Base-by-base conservation (phyloP, 1,284 basidiomycete genomes). In the Takashimella koratensis region DNA sequence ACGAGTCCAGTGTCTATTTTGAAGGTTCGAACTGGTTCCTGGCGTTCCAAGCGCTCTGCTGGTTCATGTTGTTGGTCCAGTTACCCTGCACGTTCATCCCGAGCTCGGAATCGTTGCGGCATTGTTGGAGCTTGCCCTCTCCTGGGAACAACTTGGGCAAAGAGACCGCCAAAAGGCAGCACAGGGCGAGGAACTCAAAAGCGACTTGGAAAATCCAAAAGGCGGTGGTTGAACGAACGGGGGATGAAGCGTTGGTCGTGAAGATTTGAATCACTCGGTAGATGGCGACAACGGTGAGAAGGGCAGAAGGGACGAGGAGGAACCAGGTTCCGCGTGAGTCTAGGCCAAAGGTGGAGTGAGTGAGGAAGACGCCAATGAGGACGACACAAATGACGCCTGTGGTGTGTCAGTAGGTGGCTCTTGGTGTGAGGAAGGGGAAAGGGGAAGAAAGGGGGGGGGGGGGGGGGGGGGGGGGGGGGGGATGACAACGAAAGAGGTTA, bases 391-490 rank as follows among this genome's bases (percentile, higher is more conserved):
- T 16, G 16, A 36, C 30, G 30, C 30, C 30, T 8, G 16, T 8
- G 8, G 30, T 8, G 30, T 8, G 30, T 8, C 8, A 8, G 30
- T 36, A 36, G 16, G 30, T 8, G 30, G 30, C 30, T 36, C 16
- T 36, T 3, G 62, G 66, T 60, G 43, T 66, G 66, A 19, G 56
- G 20, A 19, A 67, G 47, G 19, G 62, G 20, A 52, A 71, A 71
- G 50, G 69, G 41, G 46, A 69, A 66, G 24, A 59, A 62, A 3
- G 69, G 69, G 4, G 66, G 67, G 1, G 69, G 56, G 54, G 69
- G 67, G 2, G 21, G 43, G 1, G 57, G 47, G 27, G 51, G 52
- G 3, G 68, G 68, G 50, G n/a, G n/a, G n/a, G n/a, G n/a, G n/a
- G n/a, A n/a, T n/a, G n/a, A n/a, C n/a, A n/a, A n/a, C n/a, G n/a